Conservation (phyloP, 106 monocot species). For the Dendrobium catenatum region DNA sequence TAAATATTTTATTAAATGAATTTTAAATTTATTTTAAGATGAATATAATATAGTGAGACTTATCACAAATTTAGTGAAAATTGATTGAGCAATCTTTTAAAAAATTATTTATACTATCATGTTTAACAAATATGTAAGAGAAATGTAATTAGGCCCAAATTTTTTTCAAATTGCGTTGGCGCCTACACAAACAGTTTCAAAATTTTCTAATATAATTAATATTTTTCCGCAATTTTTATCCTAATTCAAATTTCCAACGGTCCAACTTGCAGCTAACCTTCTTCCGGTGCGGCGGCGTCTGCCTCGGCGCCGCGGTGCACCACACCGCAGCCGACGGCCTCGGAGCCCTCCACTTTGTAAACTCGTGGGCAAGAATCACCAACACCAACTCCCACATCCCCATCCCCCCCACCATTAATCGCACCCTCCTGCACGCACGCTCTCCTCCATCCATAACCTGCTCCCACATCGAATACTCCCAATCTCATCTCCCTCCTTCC, state of each 20-base stretch:
- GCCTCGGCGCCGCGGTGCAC: constrained; percentile 34
- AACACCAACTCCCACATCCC: constrained; percentile 11
- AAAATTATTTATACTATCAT: no score
- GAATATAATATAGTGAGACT: no score
- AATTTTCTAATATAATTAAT: neutral
- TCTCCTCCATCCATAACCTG: constrained; percentile 21
- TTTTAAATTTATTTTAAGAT: no score
- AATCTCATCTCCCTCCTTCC: neutral
- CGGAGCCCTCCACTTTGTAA: constrained; percentile 38
- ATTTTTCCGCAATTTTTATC: neutral
- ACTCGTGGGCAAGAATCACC: constrained; percentile 49
- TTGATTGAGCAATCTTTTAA: no score
- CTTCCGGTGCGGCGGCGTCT: constrained; percentile 56
- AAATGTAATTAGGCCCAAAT: no score
- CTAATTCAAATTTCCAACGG: neutral
- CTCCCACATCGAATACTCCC: constrained; percentile 32
- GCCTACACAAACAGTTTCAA: no score
- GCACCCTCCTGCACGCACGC: constrained; percentile 33
- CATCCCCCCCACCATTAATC: constrained; percentile 30
- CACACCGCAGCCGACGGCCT: constrained; percentile 49
- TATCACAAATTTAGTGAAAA: no score
- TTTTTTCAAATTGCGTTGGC: no score
- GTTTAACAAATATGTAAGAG: no score
- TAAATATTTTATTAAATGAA: no score
- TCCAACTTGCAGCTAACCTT: constrained; percentile 37